Base-by-base conservation (phyloP, 768 basidiomycete genomes). In the Mycena haematopus region DNA sequence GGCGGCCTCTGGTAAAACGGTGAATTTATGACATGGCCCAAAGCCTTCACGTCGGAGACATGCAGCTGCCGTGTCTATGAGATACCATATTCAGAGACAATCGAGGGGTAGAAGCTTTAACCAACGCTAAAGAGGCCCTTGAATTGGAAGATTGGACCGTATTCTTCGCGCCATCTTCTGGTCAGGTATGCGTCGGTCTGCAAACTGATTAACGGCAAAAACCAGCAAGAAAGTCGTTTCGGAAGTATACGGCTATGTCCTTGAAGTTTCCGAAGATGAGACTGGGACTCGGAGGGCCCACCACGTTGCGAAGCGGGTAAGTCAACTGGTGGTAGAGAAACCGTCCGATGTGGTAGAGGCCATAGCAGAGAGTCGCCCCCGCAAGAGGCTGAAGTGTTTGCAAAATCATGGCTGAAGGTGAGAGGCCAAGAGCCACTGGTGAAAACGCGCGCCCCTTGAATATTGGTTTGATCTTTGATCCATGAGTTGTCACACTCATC, bases 221-320 rank as follows among this genome's bases (percentile, higher is more conserved):
- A n/a, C 22, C 25, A 49, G 15, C 27, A 1, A 4, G 31, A 33
- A 35, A 24, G 9, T 33, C 40, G n/a, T 19, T 42, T 42, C n/a
- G n/a, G n/a, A n/a, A n/a, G 11, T 33, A 69, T 1, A 71, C 56
- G 24, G 52, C 33, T 0, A 79, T 58, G 0, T 73, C 67, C 8
- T 36, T 52, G 17, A 77, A 13, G 65, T 79, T 71, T 9, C 80
- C 80, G 13, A 61, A 74, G 15, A 81, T 31, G 53, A 67, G 66
- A 58, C 68, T 75, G 11, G 70, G 55, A 33, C 61, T 72, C 31
- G 68, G 70, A 0, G 80, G 80, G 8, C 78, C 78, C 0, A 69
- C 75, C 17, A 81, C 67, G 52, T 72, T 46, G 42, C 72, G 72
- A 6, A 80, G 68, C 0, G 74, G 68, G 4, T 76, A 76, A n/a